These are phyloP conservation scores for Coprinopsis cinerea DNA, from an alignment of 768 basidiomycete species.

Conservation along the genomic window DNA sequence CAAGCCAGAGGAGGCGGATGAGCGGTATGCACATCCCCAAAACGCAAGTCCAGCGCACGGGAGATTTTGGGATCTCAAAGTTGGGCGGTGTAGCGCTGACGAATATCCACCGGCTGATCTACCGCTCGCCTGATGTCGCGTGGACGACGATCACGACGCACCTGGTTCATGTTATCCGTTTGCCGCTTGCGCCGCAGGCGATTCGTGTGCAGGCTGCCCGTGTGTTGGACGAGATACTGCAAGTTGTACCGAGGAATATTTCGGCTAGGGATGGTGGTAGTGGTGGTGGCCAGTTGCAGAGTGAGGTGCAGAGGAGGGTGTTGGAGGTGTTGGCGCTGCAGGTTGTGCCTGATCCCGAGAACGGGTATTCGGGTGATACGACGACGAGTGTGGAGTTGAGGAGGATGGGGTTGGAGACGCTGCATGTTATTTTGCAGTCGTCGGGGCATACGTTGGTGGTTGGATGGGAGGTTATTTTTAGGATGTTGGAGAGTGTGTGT, in stretches of 20 bases:
- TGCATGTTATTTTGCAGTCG: slow-evolving; percentile 86
- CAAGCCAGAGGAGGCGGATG: slow-evolving; percentile 60
- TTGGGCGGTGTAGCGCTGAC: slow-evolving; percentile 72
- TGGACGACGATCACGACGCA: slow-evolving; percentile 82
- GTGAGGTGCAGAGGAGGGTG: slow-evolving; percentile 72
- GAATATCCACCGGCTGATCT: slow-evolving; percentile 85
- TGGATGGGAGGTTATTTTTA: slow-evolving; percentile 92
- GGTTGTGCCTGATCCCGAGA: slow-evolving; percentile 46
- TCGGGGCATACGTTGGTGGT: slow-evolving; percentile 88
- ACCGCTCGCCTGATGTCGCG: slow-evolving; percentile 73
- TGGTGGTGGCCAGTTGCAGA: slow-evolving; percentile 57
- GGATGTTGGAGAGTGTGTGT: slow-evolving; percentile 88
- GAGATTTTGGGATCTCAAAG: slow-evolving; percentile 91
- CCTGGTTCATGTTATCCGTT: slow-evolving; percentile 70
- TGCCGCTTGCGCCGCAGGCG: slow-evolving; percentile 60
- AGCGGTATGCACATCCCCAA: slow-evolving; percentile 87
- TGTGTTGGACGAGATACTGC: slow-evolving; percentile 78
- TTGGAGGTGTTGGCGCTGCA: slow-evolving; percentile 83
- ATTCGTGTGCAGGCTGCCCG: slow-evolving; percentile 89
- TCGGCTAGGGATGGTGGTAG: too few relatives aligned
- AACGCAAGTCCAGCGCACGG: slow-evolving; percentile 77
- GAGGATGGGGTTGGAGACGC: slow-evolving; percentile 80
- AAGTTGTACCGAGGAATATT: slow-evolving; percentile 69
- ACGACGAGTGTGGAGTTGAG: slow-evolving; percentile 69
- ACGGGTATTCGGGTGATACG: slow-evolving; percentile 29